Percentiles rank a stretch among this genome's conserved stretches.
Conservation (phyloP, 305 asterid genomes). For the Rubia balearica region DNA sequence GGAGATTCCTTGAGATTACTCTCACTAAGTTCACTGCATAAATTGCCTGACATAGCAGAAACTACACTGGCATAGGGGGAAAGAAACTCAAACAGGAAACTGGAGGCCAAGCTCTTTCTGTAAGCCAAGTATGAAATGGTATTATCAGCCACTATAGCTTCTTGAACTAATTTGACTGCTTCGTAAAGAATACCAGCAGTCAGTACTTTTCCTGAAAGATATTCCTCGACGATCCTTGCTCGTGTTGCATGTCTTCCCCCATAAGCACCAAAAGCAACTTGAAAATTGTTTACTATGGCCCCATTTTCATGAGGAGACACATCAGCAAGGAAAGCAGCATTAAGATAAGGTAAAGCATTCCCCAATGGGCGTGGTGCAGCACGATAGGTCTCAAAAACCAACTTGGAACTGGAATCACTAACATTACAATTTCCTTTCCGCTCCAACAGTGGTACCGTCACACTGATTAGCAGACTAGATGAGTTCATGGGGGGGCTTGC, state of each 20-base stretch:
- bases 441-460: conserved; percentile 47
- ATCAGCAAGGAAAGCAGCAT: conserved; percentile 82
- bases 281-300: conserved; percentile 16
- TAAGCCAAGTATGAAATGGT: conserved; percentile 63
- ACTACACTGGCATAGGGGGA: conserved; percentile 26
- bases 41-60: conserved; percentile 21
- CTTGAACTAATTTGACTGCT: conserved; percentile 53
- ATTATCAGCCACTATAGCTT: conserved; percentile 42
- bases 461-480: conserved; percentile 47
- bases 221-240: conserved; percentile 35
- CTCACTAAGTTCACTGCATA: conserved; percentile 17
- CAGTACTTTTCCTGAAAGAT: conserved; percentile 41
- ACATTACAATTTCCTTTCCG: conserved; percentile 22
- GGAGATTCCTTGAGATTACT: conserved; percentile 19
- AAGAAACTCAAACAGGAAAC: conserved; percentile 66
- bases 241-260: conserved; percentile 27
- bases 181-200: conserved; percentile 35
- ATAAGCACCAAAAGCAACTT: conserved; percentile 27
- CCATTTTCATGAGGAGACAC: conserved; percentile 34
- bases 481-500: conserved; percentile 48
- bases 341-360: conserved; percentile 76
- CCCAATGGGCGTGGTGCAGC: conserved; percentile 92
- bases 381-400: conserved; percentile 63
- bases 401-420: conserved; percentile 26
- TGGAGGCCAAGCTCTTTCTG: conserved; percentile 63